A percentile compares a stretch with the other conserved stretches of the same genome.
These are phyloP conservation scores for Pseudocercospora eumusae DNA, from an alignment of 2,329 filamentous ascomycete genomes.

Conservation along the genomic window DNA sequence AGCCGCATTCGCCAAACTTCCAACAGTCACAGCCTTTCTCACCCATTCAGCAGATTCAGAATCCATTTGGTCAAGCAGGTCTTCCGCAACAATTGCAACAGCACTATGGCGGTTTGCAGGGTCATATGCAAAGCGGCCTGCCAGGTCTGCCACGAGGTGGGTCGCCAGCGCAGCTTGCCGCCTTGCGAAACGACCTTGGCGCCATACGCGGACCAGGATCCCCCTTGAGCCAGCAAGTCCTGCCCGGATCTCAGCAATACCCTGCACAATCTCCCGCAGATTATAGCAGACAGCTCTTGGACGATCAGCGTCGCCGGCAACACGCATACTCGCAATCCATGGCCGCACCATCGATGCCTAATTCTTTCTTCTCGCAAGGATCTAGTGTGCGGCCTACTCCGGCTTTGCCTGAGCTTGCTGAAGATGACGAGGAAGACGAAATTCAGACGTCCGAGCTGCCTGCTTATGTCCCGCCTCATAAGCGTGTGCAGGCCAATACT, in stretches of 20 bases:
- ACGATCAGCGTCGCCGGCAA: constrained; percentile 51
- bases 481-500: constrained; percentile 40
- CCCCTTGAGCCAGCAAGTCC: constrained; percentile 54
- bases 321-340: constrained; percentile 44
- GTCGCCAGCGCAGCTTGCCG: constrained; percentile 48
- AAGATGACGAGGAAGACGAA: constrained; percentile 67
- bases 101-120: constrained; percentile 23
- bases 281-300: constrained; percentile 45
- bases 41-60: constrained; percentile 7
- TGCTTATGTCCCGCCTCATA: constrained; percentile 38
- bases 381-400: constrained; percentile 49
- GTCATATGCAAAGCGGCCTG: constrained; percentile 23
- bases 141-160: constrained; percentile 44
- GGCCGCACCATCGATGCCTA: constrained; percentile 27
- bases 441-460: constrained; percentile 26
- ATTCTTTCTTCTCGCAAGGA: constrained; percentile 32
- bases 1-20: constrained; percentile 36
- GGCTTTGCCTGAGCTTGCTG: constrained; percentile 68
- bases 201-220: constrained; percentile 53
- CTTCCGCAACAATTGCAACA: constrained; percentile 23
- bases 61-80: constrained; percentile 2
- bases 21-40: constrained; percentile 6
- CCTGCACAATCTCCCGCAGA: constrained; percentile 35
- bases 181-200: constrained; percentile 35
- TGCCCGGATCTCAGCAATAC: constrained; percentile 23